These are phyloP conservation scores for Bipolaris zeicola DNA, from an alignment of 2,329 filamentous ascomycete species.

Conservation along the genomic window DNA sequence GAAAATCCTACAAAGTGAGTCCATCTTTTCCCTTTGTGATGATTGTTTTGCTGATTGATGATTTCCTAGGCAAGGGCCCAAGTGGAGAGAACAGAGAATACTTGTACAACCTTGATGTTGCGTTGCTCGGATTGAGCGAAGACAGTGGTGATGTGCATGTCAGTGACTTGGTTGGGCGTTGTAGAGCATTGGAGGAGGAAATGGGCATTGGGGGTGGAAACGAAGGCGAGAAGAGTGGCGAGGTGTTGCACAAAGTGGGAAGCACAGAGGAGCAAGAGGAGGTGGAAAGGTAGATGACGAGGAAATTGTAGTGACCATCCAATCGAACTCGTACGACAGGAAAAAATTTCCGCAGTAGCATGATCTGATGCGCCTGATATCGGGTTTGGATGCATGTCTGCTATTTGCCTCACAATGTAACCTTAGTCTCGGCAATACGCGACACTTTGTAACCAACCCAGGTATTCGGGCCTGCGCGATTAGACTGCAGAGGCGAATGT, in stretches of 20 bases:
- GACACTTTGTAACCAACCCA: neutral
- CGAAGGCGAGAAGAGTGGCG: slow-evolving; percentile 25
- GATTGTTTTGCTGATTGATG: neutral
- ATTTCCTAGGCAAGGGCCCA: slow-evolving; percentile 60
- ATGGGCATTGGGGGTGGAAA: slow-evolving; percentile 29
- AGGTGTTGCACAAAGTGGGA: slow-evolving; percentile 50
- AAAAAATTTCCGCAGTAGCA: neutral
- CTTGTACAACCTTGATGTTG: slow-evolving; percentile 77
- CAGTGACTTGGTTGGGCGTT: slow-evolving; percentile 75
- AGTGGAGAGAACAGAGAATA: slow-evolving; percentile 93
- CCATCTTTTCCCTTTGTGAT: neutral
- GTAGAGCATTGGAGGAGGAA: slow-evolving; percentile 65
- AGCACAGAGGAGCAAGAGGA: slow-evolving; percentile 67
- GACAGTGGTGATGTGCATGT: slow-evolving; percentile 86
- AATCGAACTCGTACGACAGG: neutral
- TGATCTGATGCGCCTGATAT: neutral
- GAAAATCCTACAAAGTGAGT: slow-evolving; percentile 73
- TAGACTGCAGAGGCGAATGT: slow-evolving; percentile 1
- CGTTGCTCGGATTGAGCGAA: slow-evolving; percentile 72
- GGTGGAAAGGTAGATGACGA: slow-evolving; percentile 53
- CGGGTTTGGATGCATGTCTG: neutral
- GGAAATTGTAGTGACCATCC: neutral
- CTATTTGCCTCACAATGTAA: neutral
- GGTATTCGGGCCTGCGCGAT: slow-evolving; percentile 5
- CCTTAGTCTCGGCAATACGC: neutral